Conservation (phyloP, 768 basidiomycete species). For the Pulveroboletus sp. region DNA sequence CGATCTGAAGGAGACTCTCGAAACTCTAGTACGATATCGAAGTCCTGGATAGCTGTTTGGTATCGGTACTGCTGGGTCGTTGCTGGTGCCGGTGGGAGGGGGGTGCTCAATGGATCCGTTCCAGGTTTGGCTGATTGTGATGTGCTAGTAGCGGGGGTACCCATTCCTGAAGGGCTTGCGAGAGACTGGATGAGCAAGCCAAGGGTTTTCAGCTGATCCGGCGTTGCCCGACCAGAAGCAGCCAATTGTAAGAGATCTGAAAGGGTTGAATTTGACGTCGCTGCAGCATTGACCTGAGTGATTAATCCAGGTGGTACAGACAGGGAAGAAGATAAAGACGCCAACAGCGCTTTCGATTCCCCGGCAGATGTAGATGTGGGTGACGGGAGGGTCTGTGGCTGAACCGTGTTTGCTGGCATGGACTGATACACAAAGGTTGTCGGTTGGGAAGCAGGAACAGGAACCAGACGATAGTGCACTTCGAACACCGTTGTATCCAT, state of each 20-base stretch:
- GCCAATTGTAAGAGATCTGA: slow-evolving; percentile 64
- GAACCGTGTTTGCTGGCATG: slow-evolving; percentile 17
- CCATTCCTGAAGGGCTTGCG: slow-evolving; percentile 28
- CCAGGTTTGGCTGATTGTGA: slow-evolving; percentile 5
- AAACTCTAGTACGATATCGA: slow-evolving; percentile 74
- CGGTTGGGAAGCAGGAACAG: slow-evolving; percentile 17
- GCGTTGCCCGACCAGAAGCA: slow-evolving; percentile 56
- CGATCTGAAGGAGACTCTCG: slow-evolving; percentile 58
- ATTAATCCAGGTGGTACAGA: slow-evolving; percentile 58
- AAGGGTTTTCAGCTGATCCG: slow-evolving; percentile 65
- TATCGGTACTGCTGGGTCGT: slow-evolving; percentile 22
- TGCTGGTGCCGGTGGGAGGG: slow-evolving; percentile 12
- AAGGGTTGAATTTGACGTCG: slow-evolving; percentile 64
- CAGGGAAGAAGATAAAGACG: slow-evolving; percentile 44
- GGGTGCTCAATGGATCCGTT: slow-evolving; percentile 10
- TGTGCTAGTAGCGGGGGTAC: background rate
- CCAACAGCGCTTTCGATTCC: slow-evolving; percentile 40
- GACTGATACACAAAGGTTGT: slow-evolving; percentile 29
- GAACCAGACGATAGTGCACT: slow-evolving; percentile 59
- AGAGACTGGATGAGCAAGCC: slow-evolving; percentile 73
- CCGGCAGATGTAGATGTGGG: slow-evolving; percentile 22
- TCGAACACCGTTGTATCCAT: slow-evolving; percentile 68
- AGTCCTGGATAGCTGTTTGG: slow-evolving; percentile 46
- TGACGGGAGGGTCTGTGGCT: slow-evolving; percentile 18
- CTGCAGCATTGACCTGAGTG: slow-evolving; percentile 63